phyloP scores from a whole-genome alignment of 2,329 filamentous ascomycete genomes.

The Zalaria sp. region DNA sequence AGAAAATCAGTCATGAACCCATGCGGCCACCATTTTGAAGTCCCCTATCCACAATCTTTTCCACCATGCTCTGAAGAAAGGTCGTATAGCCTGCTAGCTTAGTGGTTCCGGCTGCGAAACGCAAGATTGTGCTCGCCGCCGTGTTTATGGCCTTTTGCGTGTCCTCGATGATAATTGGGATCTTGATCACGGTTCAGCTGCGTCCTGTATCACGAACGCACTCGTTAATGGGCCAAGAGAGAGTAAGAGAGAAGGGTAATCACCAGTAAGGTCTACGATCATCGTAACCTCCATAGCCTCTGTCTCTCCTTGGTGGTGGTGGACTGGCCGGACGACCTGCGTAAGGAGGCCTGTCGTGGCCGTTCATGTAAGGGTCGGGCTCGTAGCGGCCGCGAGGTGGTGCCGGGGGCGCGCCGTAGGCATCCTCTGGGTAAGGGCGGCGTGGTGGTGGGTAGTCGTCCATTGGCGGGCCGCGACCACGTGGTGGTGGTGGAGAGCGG shows the following conservation, averaged over 20 bases:
- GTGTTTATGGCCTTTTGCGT: too few species aligned
- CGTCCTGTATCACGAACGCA: not conserved
- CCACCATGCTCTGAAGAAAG: too few species aligned
- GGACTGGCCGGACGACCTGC: slow-evolving; percentile 24
- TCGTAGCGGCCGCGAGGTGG: slow-evolving; percentile 42
- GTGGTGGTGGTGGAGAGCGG: slow-evolving; percentile 42
- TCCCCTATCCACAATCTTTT: too few species aligned
- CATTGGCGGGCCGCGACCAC: slow-evolving; percentile 56
- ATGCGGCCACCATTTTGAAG: too few species aligned
- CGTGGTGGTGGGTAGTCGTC: slow-evolving; percentile 59
- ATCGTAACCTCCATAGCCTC: slow-evolving; percentile 24
- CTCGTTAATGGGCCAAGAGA: not conserved
- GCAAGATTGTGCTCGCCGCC: too few species aligned
- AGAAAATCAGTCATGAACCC: too few species aligned
- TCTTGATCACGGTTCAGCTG: not conserved
- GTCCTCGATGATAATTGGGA: not conserved
- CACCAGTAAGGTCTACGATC: slow-evolving; percentile 39
- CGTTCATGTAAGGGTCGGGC: slow-evolving; percentile 45
- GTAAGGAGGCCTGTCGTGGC: slow-evolving; percentile 44
- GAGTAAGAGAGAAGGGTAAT: slow-evolving; percentile 8
- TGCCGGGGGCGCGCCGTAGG: slow-evolving; percentile 44
- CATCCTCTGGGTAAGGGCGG: slow-evolving; percentile 49
- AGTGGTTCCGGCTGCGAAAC: too few species aligned
- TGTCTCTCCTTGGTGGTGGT: slow-evolving; percentile 26
- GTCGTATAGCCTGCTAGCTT: too few species aligned